phyloP scores from a whole-genome alignment of 2,329 filamentous ascomycete species.

The Botrytis porri region DNA sequence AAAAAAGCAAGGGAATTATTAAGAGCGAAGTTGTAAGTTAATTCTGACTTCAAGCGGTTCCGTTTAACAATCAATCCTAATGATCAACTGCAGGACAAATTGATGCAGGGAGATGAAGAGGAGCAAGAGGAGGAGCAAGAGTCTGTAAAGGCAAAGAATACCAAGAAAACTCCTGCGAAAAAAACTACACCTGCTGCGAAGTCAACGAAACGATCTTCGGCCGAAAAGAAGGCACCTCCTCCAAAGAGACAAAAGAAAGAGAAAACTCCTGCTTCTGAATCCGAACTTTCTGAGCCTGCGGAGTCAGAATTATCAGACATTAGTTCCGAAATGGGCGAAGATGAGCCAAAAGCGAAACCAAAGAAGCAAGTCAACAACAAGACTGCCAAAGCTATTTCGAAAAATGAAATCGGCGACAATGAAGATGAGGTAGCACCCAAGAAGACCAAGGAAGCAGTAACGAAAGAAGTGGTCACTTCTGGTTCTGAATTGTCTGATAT shows the following conservation, averaged over 20 bases:
- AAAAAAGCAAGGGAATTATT: constrained; percentile 57
- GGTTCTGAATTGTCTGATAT: constrained; percentile 1
- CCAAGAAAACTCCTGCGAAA: constrained; percentile 12
- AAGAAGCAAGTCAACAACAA: constrained; percentile 8
- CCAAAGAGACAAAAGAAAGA: constrained; percentile 37
- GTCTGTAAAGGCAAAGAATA: constrained; percentile 41
- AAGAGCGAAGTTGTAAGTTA: constrained; percentile 51
- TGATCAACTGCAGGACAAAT: constrained; percentile 10
- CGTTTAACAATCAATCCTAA: neutral
- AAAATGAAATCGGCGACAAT: constrained; percentile 8
- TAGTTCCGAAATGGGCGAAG: constrained; percentile 25
- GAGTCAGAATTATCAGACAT: constrained; percentile 19
- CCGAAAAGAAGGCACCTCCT: constrained; percentile 42
- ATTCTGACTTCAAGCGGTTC: neutral
- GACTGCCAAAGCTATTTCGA: neutral
- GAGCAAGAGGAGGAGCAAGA: constrained; percentile 42
- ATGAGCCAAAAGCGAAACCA: constrained; percentile 18
- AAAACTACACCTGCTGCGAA: constrained; percentile 41
- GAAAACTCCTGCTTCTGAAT: constrained; percentile 24
- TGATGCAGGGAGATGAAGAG: constrained; percentile 24
- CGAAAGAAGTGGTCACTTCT: neutral
- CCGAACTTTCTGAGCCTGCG: constrained; percentile 11
- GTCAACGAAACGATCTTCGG: constrained; percentile 39
- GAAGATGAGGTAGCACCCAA: constrained; percentile 8
- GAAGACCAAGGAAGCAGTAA: neutral